Conservation (phyloP, 2,329 filamentous ascomycete genomes). For the Fusarium sacchari region DNA sequence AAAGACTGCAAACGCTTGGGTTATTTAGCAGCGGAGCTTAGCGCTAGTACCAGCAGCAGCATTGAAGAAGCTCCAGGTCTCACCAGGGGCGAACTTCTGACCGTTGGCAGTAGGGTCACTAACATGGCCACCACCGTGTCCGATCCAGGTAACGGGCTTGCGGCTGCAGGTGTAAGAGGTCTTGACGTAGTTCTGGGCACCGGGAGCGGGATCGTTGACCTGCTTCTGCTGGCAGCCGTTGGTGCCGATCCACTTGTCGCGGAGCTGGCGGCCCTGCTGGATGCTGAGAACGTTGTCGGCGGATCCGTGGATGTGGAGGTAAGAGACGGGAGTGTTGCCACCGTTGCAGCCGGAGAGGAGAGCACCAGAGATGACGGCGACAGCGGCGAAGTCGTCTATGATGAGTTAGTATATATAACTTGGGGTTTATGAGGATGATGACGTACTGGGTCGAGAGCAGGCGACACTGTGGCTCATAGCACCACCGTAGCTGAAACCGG, state of each 20-base stretch:
- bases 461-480: conserved; percentile 56
- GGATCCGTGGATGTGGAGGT: conserved; percentile 53
- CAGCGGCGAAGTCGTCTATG: conserved; percentile 48
- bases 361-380: conserved; percentile 50
- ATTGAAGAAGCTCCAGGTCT: conserved; percentile 43
- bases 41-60: conserved; percentile 10
- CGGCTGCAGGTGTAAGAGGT: conserved; percentile 44
- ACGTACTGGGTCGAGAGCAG: conserved; percentile 49
- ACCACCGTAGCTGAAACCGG: conserved; percentile 58
- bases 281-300: conserved; percentile 51
- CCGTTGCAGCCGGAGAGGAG: conserved; percentile 50
- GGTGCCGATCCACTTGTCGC: conserved; percentile 51
- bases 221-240: conserved; percentile 49
- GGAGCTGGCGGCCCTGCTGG: conserved; percentile 47
- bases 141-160: conserved; percentile 47
- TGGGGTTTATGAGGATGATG: fast-evolving
- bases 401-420: not conserved
- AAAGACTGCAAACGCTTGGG: fast-evolving
- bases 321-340: conserved; percentile 52
- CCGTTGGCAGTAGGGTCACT: conserved; percentile 31
- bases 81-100: conserved; percentile 31
- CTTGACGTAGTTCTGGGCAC: conserved; percentile 35
- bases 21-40: not conserved
- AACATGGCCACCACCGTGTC: conserved; percentile 41
- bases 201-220: conserved; percentile 34